Conservation (phyloP, 208 protist species). For the Acanthamoeba sp. region DNA sequence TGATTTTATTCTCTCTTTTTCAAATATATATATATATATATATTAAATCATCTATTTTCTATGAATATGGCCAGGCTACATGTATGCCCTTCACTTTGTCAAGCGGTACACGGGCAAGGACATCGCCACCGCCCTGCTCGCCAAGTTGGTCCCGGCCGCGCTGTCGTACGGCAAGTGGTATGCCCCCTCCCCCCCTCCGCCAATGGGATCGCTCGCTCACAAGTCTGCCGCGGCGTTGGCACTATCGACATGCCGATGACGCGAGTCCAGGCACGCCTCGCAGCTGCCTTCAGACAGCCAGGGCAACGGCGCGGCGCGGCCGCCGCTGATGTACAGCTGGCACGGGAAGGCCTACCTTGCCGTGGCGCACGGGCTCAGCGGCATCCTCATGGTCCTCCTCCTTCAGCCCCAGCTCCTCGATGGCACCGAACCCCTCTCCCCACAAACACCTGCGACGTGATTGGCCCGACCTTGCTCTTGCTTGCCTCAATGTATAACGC, state of each 20-base stretch:
- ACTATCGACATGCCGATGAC: neutral
- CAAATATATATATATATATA: too few relatives aligned
- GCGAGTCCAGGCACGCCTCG: too few relatives aligned
- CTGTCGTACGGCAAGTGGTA: neutral
- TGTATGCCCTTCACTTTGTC: slow-evolving; percentile 56
- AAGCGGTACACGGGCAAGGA: neutral
- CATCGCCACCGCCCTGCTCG: neutral
- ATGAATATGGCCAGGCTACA: slow-evolving; percentile 13
- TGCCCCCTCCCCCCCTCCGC: too few relatives aligned
- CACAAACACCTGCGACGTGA: too few relatives aligned
- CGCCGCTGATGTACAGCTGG: slow-evolving; percentile 76
- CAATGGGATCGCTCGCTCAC: too few relatives aligned
- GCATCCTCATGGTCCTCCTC: slow-evolving; percentile 51
- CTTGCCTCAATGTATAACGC: too few relatives aligned
- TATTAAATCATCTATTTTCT: too few relatives aligned
- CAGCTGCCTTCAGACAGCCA: neutral
- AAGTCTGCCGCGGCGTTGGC: neutral
- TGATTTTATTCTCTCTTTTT: too few relatives aligned
- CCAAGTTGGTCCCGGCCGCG: neutral
- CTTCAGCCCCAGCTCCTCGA: neutral
- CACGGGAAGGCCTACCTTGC: slow-evolving; percentile 72
- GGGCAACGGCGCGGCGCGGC: neutral
- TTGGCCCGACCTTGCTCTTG: too few relatives aligned
- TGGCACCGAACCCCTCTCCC: neutral
- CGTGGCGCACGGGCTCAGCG: slow-evolving; percentile 63